Conservation (phyloP, 176 grass and related monocot genomes). For the Paspalum vaginatum region DNA sequence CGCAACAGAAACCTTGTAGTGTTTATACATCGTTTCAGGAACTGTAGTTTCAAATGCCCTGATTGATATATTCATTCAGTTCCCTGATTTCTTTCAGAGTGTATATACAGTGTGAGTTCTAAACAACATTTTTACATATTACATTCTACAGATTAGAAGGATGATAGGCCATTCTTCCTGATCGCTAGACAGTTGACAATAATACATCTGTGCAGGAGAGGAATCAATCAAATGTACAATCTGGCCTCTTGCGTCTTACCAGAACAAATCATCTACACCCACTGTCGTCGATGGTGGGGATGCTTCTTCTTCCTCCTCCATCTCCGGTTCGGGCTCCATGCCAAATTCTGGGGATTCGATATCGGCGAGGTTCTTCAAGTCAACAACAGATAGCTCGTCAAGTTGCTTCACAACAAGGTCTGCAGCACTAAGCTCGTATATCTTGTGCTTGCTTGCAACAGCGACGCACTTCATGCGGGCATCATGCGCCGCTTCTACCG, state of each 20-base stretch:
- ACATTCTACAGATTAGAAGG: conserved; percentile 50
- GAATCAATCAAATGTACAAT: conserved; percentile 62
- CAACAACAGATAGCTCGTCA: conserved; percentile 70
- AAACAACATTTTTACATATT: conserved; percentile 53
- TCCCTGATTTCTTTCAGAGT: conserved; percentile 37
- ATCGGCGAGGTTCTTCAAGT: conserved; percentile 83
- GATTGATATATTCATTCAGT: conserved; percentile 26
- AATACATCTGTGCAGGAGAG: conserved; percentile 49
- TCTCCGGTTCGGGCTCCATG: conserved; percentile 63
- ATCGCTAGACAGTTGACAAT: conserved; percentile 42
- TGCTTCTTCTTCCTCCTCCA: conserved; percentile 63
- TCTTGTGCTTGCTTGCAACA: conserved; percentile 73
- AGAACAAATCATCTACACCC: conserved; percentile 71
- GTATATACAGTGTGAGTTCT: conserved; percentile 61
- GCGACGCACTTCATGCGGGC: conserved; percentile 89
- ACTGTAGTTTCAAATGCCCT: conserved; percentile 23
- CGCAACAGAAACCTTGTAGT: not conserved
- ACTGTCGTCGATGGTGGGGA: conserved; percentile 46
- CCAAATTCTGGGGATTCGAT: conserved; percentile 84
- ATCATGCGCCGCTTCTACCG: conserved; percentile 84
- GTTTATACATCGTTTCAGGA: conserved; percentile 25
- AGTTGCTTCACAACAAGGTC: conserved; percentile 84
- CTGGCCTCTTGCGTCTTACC: conserved; percentile 45
- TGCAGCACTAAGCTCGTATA: conserved; percentile 79
- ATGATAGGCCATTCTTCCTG: conserved; percentile 46